Evolutionary conservation across 768 basidiomycete species (phyloP).

Genomic region (Suillus bovinus): DNA sequence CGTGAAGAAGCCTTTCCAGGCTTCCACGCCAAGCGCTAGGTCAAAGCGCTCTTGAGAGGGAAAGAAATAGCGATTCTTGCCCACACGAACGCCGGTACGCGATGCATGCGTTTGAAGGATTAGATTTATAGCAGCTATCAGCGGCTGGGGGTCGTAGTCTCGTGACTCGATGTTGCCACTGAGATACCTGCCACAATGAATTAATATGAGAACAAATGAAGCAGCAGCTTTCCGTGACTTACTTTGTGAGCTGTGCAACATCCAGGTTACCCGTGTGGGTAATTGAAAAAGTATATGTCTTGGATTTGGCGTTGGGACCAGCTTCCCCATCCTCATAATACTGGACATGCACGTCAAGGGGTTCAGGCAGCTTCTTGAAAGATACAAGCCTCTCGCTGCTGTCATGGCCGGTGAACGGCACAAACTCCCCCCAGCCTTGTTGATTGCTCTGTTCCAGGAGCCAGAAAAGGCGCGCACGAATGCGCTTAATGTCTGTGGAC

Average conservation of each 20-base stretch:
- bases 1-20: conserved; percentile 51
- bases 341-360: conserved; percentile 32
- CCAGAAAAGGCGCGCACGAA: conserved; percentile 42
- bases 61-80: conserved; percentile 55
- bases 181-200: conserved; percentile 36
- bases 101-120: conserved; percentile 45
- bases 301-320: conserved; percentile 30
- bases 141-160: conserved; percentile 42
- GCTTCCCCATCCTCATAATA: conserved; percentile 44
- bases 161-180: conserved; percentile 37
- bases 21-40: conserved; percentile 42
- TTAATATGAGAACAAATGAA: background rate
- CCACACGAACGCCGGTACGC: conserved; percentile 46
- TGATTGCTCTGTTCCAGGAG: conserved; percentile 41
- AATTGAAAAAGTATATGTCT: conserved; percentile 41
- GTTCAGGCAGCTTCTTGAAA: conserved; percentile 37
- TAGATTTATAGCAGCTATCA: conserved; percentile 48
- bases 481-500: conserved; percentile 34
- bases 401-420: conserved; percentile 42
- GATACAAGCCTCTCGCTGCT: conserved; percentile 44
- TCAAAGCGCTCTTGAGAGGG: conserved; percentile 26
- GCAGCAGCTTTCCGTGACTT: conserved; percentile 14
- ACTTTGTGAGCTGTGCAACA: conserved; percentile 33
- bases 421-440: conserved; percentile 38
- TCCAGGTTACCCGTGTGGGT: conserved; percentile 32